These are phyloP conservation scores for Athelia psychrophila DNA, from an alignment of 1,284 basidiomycete genomes.

Conservation along the genomic window DNA sequence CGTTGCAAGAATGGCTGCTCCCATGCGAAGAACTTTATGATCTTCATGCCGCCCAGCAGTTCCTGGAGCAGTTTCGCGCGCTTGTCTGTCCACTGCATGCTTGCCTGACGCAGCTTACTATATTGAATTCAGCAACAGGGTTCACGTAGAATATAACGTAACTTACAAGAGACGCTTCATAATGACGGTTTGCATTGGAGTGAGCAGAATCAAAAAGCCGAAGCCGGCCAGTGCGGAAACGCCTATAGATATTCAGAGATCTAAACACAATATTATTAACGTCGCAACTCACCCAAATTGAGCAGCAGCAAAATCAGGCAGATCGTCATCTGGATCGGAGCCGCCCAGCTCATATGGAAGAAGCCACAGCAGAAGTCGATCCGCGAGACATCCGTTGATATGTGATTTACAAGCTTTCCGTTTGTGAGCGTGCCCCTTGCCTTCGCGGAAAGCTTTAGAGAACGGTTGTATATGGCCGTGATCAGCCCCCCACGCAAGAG, in stretches of 20 bases:
- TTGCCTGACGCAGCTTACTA: conserved; percentile 59
- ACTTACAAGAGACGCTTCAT: conserved; percentile 76
- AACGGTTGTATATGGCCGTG: conserved; percentile 82
- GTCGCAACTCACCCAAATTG: conserved; percentile 50
- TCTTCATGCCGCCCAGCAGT: conserved; percentile 80
- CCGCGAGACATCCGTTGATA: conserved; percentile 88
- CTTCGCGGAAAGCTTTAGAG: conserved; percentile 77
- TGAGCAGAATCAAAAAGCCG: conserved; percentile 70
- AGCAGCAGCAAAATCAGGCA: conserved; percentile 68
- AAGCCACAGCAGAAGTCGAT: conserved; percentile 90
- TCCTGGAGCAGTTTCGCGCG: conserved; percentile 83
- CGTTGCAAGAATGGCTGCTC: conserved; percentile 72
- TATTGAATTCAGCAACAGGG: neutral
- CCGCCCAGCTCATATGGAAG: conserved; percentile 79
- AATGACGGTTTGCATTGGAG: conserved; percentile 61
- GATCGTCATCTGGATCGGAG: conserved; percentile 70
- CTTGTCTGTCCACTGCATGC: conserved; percentile 92
- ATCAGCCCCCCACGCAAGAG: conserved; percentile 86
- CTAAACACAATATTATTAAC: neutral
- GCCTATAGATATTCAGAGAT: conserved; percentile 23
- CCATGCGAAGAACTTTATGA: conserved; percentile 91
- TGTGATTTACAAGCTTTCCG: conserved; percentile 89
- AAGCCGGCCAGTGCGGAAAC: conserved; percentile 84
- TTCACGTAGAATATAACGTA: neutral
- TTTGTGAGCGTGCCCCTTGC: conserved; percentile 83